Evolutionary conservation across 257 asterid genomes (phyloP).

Genomic region (Nicotiana attenuata): DNA sequence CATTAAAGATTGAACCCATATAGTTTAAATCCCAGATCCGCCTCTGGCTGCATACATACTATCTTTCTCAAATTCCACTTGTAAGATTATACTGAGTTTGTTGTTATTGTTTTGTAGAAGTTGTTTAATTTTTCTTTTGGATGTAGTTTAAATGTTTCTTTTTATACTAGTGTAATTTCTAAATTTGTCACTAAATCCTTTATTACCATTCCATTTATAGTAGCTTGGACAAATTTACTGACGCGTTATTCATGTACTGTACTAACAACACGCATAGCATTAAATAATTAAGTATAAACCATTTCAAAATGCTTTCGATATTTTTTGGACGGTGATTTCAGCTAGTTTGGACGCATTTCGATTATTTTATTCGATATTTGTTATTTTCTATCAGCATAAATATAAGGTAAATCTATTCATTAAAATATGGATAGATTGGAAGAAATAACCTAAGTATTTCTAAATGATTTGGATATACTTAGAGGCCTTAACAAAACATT

Average conservation of each 20-base stretch:
- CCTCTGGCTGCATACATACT: too few species aligned
- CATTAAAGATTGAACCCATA: too few species aligned
- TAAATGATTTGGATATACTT: neutral
- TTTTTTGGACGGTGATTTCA: too few species aligned
- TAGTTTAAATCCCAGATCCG: too few species aligned
- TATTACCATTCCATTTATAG: neutral
- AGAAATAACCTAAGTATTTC: too few species aligned
- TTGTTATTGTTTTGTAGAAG: neutral
- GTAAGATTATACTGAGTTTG: too few species aligned
- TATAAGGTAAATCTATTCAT: too few species aligned
- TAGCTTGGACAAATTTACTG: neutral
- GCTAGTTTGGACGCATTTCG: too few species aligned
- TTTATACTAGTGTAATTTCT: neutral
- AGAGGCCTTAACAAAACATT: neutral
- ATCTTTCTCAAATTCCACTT: rapidly evolving
- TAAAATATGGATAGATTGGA: too few species aligned
- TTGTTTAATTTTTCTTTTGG: neutral
- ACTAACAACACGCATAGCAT: neutral
- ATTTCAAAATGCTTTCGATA: neutral
- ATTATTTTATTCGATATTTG: too few species aligned
- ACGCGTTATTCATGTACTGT: neutral
- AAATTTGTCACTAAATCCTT: neutral
- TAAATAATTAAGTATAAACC: neutral
- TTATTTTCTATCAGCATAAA: too few species aligned
- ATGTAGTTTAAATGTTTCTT: neutral